Percentiles rank a stretch among this genome's conserved stretches.
Evolutionary conservation across 352 stramenopile species (phyloP).

Genomic region (Pythium dissimile): DNA sequence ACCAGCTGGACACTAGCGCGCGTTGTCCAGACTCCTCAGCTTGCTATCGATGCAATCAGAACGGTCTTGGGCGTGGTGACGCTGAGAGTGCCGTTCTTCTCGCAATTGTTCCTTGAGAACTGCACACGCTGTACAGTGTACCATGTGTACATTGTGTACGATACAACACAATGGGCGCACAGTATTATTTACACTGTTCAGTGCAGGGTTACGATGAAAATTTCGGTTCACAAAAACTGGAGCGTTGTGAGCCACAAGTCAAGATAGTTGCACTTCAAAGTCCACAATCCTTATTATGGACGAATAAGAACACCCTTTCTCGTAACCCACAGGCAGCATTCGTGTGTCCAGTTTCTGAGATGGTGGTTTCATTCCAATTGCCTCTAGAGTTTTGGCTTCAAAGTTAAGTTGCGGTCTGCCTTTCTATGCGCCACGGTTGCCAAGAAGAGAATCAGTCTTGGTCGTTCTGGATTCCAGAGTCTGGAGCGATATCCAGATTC

Average conservation of each 20-base stretch:
- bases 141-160: neutral
- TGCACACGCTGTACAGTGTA: too few relatives aligned
- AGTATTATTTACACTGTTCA: neutral
- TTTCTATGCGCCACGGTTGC: conserved; percentile 13
- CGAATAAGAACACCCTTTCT: neutral
- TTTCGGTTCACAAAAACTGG: neutral
- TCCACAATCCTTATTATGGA: neutral
- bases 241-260: neutral
- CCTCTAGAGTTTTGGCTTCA: neutral
- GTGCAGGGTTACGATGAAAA: neutral
- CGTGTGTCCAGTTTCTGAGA: conserved; percentile 11
- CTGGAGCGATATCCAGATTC: too few relatives aligned
- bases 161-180: neutral
- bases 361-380: neutral
- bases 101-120: too few relatives aligned
- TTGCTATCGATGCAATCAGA: too few relatives aligned
- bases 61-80: too few relatives aligned
- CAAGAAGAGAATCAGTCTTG: neutral
- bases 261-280: conserved; percentile 1
- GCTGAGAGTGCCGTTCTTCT: too few relatives aligned
- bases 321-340: conserved; percentile 12
- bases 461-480: conserved; percentile 10
- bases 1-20: too few relatives aligned
- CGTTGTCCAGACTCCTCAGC: too few relatives aligned
- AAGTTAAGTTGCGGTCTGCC: neutral